phyloP scores from a whole-genome alignment of 2,329 filamentous ascomycete genomes.

The Chaetomium sp. region DNA sequence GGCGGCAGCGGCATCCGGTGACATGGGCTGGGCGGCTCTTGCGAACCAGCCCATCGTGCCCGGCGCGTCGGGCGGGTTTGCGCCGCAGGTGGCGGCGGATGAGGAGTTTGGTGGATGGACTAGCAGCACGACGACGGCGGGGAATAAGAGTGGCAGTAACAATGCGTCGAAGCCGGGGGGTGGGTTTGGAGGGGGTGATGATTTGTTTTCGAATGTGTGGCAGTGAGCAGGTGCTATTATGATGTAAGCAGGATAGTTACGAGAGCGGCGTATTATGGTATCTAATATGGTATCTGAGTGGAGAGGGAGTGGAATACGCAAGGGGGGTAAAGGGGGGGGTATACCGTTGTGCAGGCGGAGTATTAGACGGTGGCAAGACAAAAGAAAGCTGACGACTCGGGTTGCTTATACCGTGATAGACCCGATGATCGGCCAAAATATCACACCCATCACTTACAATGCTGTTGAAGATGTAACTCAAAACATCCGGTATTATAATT shows the following conservation, averaged over 20 bases:
- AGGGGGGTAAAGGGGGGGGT: no score
- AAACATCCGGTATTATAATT: background rate
- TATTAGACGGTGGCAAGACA: background rate
- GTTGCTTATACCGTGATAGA: background rate
- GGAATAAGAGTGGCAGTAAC: conserved; percentile 21
- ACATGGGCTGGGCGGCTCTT: conserved; percentile 58
- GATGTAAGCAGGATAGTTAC: background rate
- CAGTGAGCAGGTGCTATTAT: conserved; percentile 42
- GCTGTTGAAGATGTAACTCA: no score
- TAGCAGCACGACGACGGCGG: conserved; percentile 53
- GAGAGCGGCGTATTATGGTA: background rate
- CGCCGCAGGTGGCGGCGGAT: conserved; percentile 71
- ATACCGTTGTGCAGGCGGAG: no score
- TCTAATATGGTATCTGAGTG: background rate
- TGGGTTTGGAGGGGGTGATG: conserved; percentile 64
- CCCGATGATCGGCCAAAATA: background rate
- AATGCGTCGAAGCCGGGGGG: conserved; percentile 47
- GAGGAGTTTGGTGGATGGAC: conserved; percentile 97
- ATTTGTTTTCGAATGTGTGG: conserved; percentile 96
- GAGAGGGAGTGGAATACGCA: no score
- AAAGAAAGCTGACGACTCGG: background rate
- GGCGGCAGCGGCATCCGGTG: conserved; percentile 30
- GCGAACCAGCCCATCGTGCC: conserved; percentile 55
- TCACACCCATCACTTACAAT: background rate
- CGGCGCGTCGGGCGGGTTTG: conserved; percentile 59